Evolutionary conservation across 1,284 basidiomycete species (phyloP).

Genomic region (Cryptococcus sp.): DNA sequence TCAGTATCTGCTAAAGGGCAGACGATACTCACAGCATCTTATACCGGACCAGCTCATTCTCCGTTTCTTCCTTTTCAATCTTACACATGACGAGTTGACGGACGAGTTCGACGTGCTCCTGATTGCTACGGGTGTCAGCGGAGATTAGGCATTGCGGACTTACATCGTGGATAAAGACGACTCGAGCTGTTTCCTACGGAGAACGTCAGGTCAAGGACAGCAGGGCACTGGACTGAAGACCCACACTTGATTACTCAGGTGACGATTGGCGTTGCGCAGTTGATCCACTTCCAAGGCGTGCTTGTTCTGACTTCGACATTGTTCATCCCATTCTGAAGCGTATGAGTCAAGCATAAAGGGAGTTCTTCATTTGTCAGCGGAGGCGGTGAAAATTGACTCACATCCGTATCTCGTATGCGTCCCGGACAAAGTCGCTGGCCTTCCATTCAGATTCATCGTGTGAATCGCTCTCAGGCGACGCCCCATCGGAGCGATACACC

Average conservation of each 20-base stretch:
- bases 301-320: constrained; percentile 66
- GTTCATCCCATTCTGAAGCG: constrained; percentile 81
- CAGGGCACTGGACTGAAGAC: no score
- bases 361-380: constrained; percentile 55
- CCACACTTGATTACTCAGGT: constrained; percentile 75
- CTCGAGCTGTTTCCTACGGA: constrained; percentile 72
- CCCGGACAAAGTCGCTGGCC: constrained; percentile 78
- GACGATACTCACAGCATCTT: constrained; percentile 71
- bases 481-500: constrained; percentile 63
- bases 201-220: no score
- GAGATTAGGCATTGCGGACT: constrained; percentile 45
- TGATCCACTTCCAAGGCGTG: constrained; percentile 74
- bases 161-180: constrained; percentile 73
- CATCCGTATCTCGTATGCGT: constrained; percentile 78
- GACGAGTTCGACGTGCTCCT: constrained; percentile 58
- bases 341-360: constrained; percentile 90
- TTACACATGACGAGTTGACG: constrained; percentile 86
- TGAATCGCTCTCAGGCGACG: constrained; percentile 19
- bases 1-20: not conserved
- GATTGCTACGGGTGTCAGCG: constrained; percentile 34
- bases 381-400: constrained; percentile 28
- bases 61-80: constrained; percentile 83
- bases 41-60: constrained; percentile 85
- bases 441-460: constrained; percentile 58
- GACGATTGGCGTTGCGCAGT: constrained; percentile 73